Percentiles rank a stretch among this genome's conserved stretches.
Evolutionary conservation across 257 asterid species (phyloP).

Genomic region (Galeopsis tetrahit): DNA sequence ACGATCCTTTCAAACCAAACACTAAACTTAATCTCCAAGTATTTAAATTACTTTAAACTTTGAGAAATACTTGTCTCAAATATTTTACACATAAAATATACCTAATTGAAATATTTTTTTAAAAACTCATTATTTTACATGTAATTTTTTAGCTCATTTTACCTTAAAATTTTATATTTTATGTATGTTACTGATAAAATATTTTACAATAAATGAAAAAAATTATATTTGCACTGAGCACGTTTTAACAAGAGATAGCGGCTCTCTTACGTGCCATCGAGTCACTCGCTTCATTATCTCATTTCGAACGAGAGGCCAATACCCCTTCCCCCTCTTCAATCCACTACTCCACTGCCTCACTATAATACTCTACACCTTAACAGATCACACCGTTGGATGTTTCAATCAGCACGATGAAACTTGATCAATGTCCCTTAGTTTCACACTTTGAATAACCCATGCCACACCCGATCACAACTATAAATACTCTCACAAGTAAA

Average conservation of each 20-base stretch:
- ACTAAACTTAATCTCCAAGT: no score
- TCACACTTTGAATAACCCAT: slow-evolving; percentile 11
- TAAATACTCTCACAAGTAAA: background rate
- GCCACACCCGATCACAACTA: slow-evolving; percentile 31
- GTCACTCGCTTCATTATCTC: slow-evolving; percentile 23
- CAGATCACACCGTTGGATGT: background rate
- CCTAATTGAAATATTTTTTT: no score
- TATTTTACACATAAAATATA: no score
- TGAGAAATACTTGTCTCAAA: no score
- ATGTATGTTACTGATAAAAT: no score
- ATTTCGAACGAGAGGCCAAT: slow-evolving; percentile 23
- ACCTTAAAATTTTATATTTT: no score
- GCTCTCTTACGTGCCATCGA: slow-evolving; percentile 13
- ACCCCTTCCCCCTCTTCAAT: background rate
- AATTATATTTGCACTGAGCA: no score
- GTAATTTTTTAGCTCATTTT: no score
- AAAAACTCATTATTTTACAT: no score
- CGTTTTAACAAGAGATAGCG: slow-evolving; percentile 2
- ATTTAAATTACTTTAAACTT: no score
- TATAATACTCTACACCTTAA: background rate
- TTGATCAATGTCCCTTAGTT: background rate
- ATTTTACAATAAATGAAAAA: no score
- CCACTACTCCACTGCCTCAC: slow-evolving; percentile 1
- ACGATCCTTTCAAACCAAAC: no score
- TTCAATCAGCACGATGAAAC: background rate